Base-by-base conservation (phyloP, 768 basidiomycete genomes). In the Lentinula boryana region DNA sequence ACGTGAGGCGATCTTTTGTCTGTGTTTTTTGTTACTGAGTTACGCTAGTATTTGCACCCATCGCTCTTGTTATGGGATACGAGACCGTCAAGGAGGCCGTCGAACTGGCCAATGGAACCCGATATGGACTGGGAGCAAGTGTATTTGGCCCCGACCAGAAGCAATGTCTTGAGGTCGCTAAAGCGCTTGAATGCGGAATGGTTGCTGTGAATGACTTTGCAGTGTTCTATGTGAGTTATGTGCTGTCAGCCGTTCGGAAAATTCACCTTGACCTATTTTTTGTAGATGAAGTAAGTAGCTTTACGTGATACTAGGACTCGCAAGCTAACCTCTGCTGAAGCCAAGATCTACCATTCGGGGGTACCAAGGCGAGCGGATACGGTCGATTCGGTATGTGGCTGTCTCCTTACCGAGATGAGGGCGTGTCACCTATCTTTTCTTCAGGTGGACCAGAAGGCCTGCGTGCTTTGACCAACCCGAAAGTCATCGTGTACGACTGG, bases 271-370 rank as follows among this genome's bases (percentile, higher is more conserved):
- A 44, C 68, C 57, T 2, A 56, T 57, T 33, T 23, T 63, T 55
- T 58, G 53, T 63, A 89, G 88, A 72, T 91, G 63, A 91, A 92
- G 87, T 88, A 71, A 64, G 86, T 73, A 36, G 18, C 50, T 40
- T 18, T 23, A 63, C 56, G 68, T 8, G 71, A 55, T 5, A 35
- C 3, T 66, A 57, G 35, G 40, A 35, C 31, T 5, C 49, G n/a
- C 55, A 48, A 63, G 55, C 31, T 60, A 63, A 59, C 60, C 31
- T 46, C 41, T 65, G 5, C 41, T 64, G 68, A 71, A 80, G 80
- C 69, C 96, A 99, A 80, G 91, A 94, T 68, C 78, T 96, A 63
- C 96, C 97, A 9, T 99, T 99, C 63, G 97, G 97, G 32, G 97
- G 97, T 41, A 83, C 84, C 49, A 99, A 98, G 72, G 80, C 80